Evolutionary conservation across 164 flowering plant genomes (phyloP).

Genomic region (Aristolochia contorta): DNA sequence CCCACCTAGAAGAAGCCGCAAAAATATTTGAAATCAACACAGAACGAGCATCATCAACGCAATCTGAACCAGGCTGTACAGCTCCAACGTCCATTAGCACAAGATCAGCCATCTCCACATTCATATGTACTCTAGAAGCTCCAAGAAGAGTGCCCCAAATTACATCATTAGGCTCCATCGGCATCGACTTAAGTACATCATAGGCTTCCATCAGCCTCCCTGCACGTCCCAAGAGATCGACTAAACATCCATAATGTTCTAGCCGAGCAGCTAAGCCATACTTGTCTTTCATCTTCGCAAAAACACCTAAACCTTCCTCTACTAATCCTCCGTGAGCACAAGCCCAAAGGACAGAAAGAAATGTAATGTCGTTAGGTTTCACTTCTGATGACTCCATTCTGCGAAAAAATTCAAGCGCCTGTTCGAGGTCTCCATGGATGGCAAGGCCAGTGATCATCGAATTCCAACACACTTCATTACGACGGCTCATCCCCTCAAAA

Average conservation of each 20-base stretch:
- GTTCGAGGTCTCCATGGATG: constrained; percentile 41
- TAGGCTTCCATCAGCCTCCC: constrained; percentile 59
- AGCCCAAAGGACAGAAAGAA: constrained; percentile 52
- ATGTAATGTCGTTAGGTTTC: constrained; percentile 48
- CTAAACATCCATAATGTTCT: constrained; percentile 68
- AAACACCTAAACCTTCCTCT: constrained; percentile 44
- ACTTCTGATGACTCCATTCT: constrained; percentile 41
- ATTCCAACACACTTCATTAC: constrained; percentile 59
- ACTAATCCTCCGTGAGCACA: constrained; percentile 70
- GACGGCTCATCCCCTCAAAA: constrained; percentile 32
- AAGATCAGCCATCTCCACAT: constrained; percentile 29
- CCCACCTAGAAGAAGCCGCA: constrained; percentile 66
- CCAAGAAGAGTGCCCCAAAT: constrained; percentile 69
- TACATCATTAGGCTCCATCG: constrained; percentile 49
- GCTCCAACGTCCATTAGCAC: constrained; percentile 27
- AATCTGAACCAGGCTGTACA: constrained; percentile 1
- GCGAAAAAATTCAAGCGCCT: constrained; percentile 48
- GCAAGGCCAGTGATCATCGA: constrained; percentile 65
- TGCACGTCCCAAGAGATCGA: constrained; percentile 63
- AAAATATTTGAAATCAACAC: constrained; percentile 54
- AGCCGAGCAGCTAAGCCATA: constrained; percentile 32
- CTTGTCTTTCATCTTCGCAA: constrained; percentile 42
- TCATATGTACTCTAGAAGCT: constrained; percentile 48
- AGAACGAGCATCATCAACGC: constrained; percentile 29
- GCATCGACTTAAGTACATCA: constrained; percentile 46